Base-by-base conservation (phyloP, 2,329 filamentous ascomycete genomes). In the Fusarium sp. region DNA sequence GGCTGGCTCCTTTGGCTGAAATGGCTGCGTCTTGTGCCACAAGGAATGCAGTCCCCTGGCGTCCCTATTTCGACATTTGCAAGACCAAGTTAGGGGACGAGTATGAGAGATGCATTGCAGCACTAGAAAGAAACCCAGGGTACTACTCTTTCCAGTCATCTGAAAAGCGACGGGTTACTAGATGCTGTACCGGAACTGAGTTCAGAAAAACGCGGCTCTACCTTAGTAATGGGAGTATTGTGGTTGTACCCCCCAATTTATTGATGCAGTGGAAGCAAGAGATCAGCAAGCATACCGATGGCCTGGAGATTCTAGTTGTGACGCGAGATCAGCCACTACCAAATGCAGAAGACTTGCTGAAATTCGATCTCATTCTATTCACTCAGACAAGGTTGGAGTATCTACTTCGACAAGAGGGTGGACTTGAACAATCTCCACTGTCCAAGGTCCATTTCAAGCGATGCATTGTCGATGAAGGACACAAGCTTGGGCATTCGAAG, bases 381-480 rank as follows among this genome's bases (percentile, higher is more conserved):
- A 93, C 93, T 1, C 91, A 92, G 44, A 86, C 86, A 26, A 88
- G 92, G 2, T 94, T 98, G 73, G 93, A 96, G 72, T 85, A 84
- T 67, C 81, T 91, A 84, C 83, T 76, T 52, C 80, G 69, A 78
- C 84, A 76, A 57, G 75, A 72, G 12, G 77, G 69, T 36, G 78
- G 72, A 6, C 81, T 71, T 42, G 83, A 66, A 38, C 80, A 87
- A 15, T 93, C 90, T 4, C 89, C 92, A 0, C 82, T 98, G 24
- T 90, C 90, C 44, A 82, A 89, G 13, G 82, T 98, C 7, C 94
- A 94, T 75, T 98, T 96, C 88, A 92, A 98, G 77, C 89, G 96
- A 4, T 91, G 97, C 52, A 95, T 98, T 51, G 92, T 97, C 24
- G 96, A 98, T 73, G 96, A 98, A 85, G 96, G 96, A 0, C 95